These are phyloP conservation scores for Ogataea methylovora DNA, from an alignment of 805 yeast genomes.

Conservation along the genomic window DNA sequence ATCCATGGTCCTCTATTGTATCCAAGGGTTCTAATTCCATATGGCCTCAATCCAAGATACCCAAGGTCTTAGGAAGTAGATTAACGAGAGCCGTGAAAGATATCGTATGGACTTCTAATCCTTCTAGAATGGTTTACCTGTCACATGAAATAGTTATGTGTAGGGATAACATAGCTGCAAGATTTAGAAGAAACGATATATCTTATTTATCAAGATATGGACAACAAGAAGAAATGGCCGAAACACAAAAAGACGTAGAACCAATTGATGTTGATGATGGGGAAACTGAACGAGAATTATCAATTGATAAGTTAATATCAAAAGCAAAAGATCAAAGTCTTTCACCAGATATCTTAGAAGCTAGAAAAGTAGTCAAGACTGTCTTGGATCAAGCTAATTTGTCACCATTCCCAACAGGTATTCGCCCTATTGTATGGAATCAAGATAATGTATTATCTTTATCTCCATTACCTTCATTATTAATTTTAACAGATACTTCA, in stretches of 20 bases:
- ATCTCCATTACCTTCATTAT: slow-evolving; percentile 68
- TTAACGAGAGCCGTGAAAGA: slow-evolving; percentile 50
- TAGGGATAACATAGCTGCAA: slow-evolving; percentile 64
- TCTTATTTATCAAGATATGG: slow-evolving; percentile 33
- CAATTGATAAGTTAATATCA: background rate
- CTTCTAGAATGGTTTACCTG: slow-evolving; percentile 67
- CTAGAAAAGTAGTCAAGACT: slow-evolving; percentile 70
- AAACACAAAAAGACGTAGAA: slow-evolving; percentile 17
- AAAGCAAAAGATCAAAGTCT: slow-evolving; percentile 19
- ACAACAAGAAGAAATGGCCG: slow-evolving; percentile 9
- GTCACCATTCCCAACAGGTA: slow-evolving; percentile 63
- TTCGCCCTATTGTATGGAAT: slow-evolving; percentile 62
- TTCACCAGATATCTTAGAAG: slow-evolving; percentile 44
- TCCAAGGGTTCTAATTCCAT: slow-evolving; percentile 51
- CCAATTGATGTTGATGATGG: slow-evolving; percentile 20
- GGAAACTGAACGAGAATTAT: slow-evolving; percentile 6
- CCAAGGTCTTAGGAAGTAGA: slow-evolving; percentile 63
- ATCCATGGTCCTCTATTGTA: slow-evolving; percentile 81
- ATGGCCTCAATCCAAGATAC: slow-evolving; percentile 73
- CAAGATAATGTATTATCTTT: slow-evolving; percentile 62
- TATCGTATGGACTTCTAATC: slow-evolving; percentile 62
- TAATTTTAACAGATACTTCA: slow-evolving; percentile 61
- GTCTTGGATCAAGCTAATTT: slow-evolving; percentile 81
- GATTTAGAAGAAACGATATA: slow-evolving; percentile 66
- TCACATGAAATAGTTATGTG: slow-evolving; percentile 76